Evolutionary conservation across 208 protist species (phyloP), one percentile per base, ranked within the genome.

Genomic region (Leptomonas pyrrhocoris): DNA sequence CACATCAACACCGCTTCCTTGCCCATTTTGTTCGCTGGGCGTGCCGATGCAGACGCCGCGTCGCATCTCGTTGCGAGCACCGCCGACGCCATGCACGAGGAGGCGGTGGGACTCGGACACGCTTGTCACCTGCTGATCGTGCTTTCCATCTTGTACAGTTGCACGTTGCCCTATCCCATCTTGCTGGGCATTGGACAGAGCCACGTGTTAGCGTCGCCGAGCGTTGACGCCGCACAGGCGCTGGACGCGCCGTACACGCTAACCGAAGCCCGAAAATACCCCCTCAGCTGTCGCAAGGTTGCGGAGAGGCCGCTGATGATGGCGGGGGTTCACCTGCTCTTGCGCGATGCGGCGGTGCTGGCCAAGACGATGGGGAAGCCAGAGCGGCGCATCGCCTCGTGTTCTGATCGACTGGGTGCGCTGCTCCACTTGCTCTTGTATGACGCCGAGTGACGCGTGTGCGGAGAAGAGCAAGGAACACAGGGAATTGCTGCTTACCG

Each of bases 61-160:
- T 66, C 71, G 62, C 51, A 81, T 34, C 50, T 85, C 21, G 46
- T 77, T 18, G 74, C 68, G 21, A 58, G 73, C 34, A 75, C 76
- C 7, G 60, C 60, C 0, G 83, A 85, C n/a, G 72, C 66, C 19
- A 72, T 83, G 68, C 73, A 77, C 31, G 80, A 90, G 28, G 82
- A 90, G 64, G 73, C 81, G 11, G 51, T 81, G 18, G 85, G 78
- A n/a, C 61, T 92, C n/a, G 86, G 79, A 16, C 61, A 78, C 45
- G 84, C 81, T 2, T 80, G 79, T 13, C 84, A 89, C 64, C 36
- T 88, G 34, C 49, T 94, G n/a, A 46, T 68, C n/a, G 73, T 79
- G 11, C 74, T 86, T 19, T 66, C 89, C 53, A 56, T 78, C 19
- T 48, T 91, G 45, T 87, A 90, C 73, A 83, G 75, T 62, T 89